Evolutionary conservation across 2,329 filamentous ascomycete genomes (phyloP).

Genomic region (Botrytis tulipae): DNA sequence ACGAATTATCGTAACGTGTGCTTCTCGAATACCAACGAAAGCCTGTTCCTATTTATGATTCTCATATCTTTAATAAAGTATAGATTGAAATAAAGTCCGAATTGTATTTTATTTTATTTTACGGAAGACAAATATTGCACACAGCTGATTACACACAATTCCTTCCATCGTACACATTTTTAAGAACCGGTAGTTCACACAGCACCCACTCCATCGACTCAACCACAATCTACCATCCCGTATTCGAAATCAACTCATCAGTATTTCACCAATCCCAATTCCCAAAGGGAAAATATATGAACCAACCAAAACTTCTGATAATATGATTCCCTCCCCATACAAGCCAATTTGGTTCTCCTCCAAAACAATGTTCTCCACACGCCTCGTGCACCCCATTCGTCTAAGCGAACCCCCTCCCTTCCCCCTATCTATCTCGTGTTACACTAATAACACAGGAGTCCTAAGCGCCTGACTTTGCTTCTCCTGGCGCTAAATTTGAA

Average conservation of each 20-base stretch:
- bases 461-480: neutral
- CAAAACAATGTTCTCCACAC: neutral
- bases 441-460: neutral
- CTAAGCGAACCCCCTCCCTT: neutral
- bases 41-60: no score
- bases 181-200: neutral
- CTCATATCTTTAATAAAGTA: neutral
- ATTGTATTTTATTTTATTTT: no score
- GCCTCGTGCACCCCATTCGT: neutral
- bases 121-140: no score
- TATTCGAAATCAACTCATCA: neutral
- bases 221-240: neutral
- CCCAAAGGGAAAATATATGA: neutral
- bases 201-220: neutral
- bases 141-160: neutral
- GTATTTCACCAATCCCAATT: neutral
- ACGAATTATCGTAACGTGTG: neutral
- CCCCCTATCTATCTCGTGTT: neutral
- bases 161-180: neutral
- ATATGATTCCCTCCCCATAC: no score
- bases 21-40: neutral
- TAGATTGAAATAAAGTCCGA: neutral
- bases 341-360: neutral
- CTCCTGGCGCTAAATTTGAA: neutral
- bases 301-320: neutral